These are phyloP conservation scores for Phytophthora constricta DNA, from an alignment of 352 stramenopile species.

Conservation along the genomic window DNA sequence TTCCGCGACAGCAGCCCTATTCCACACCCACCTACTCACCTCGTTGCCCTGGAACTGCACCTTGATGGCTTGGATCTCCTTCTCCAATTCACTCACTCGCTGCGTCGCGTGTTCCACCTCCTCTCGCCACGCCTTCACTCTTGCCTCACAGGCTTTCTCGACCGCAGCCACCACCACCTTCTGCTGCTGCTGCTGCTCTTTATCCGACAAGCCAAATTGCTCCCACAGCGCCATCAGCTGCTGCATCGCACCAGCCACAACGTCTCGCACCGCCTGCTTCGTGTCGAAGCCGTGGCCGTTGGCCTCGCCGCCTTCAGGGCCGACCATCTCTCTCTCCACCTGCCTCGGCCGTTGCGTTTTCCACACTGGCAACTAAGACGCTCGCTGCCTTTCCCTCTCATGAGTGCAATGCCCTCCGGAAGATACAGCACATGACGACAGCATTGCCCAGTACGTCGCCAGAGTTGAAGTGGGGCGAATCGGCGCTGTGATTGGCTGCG, in stretches of 20 bases:
- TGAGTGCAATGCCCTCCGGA: no score
- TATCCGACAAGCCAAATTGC: slow-evolving; percentile 33
- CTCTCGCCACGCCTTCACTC: slow-evolving; percentile 22
- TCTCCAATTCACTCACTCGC: slow-evolving; percentile 33
- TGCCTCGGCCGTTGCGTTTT: slow-evolving; percentile 1
- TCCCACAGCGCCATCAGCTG: slow-evolving; percentile 44
- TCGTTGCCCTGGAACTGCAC: slow-evolving; percentile 41
- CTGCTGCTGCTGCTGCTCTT: slow-evolving; percentile 42
- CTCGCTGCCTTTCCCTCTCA: neutral
- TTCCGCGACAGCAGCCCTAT: neutral
- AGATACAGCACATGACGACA: no score
- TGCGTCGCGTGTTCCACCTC: slow-evolving; percentile 12
- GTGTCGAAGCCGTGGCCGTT: slow-evolving; percentile 8
- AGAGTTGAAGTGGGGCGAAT: neutral
- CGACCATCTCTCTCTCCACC: neutral
- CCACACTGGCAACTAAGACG: neutral
- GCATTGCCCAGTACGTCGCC: neutral
- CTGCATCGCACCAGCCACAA: slow-evolving; percentile 14
- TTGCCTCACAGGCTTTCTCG: slow-evolving; percentile 21
- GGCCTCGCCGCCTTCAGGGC: neutral
- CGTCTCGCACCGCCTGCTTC: neutral
- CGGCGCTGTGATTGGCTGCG: neutral
- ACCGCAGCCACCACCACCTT: slow-evolving; percentile 28
- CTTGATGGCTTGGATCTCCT: slow-evolving; percentile 43
- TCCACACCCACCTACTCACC: slow-evolving; percentile 17